These are phyloP conservation scores for Gossypium herbaceum DNA, from an alignment of 345 rosid genomes.

Conservation along the genomic window DNA sequence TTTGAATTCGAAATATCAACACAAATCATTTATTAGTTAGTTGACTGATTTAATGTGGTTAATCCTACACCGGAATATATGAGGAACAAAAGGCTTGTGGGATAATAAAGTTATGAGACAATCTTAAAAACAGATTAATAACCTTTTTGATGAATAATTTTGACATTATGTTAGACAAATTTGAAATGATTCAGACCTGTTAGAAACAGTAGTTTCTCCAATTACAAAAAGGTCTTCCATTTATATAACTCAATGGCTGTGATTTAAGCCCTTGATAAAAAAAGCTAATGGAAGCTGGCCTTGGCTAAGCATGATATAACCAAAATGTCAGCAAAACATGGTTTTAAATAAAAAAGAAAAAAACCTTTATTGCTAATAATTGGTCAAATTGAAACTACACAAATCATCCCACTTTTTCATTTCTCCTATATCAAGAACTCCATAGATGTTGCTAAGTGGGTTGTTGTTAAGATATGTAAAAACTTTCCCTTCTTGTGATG, in stretches of 20 bases:
- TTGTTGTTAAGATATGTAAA: conserved; percentile 13
- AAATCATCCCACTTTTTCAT: not conserved
- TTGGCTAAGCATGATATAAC: not conserved
- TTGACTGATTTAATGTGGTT: not conserved
- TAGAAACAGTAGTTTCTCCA: not conserved
- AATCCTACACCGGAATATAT: too few relatives aligned
- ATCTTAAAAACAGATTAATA: too few relatives aligned
- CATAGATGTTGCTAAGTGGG: conserved; percentile 25
- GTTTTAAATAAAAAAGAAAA: too few relatives aligned
- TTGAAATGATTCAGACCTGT: not conserved
- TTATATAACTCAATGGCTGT: not conserved
- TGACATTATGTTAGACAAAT: too few relatives aligned
- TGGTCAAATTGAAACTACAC: conserved; percentile 12
- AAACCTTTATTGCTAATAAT: not conserved
- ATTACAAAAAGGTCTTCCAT: not conserved
- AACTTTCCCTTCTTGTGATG: conserved; percentile 17
- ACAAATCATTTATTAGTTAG: too few relatives aligned
- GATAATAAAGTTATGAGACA: too few relatives aligned
- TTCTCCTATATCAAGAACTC: conserved; percentile 17
- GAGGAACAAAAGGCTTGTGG: too few relatives aligned
- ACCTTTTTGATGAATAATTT: too few relatives aligned
- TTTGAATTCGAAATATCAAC: too few relatives aligned
- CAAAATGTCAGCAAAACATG: not conserved
- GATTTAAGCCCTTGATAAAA: not conserved
- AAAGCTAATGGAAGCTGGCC: not conserved